A percentile compares a stretch with the other conserved stretches of the same genome.
Evolutionary conservation across 129 eudicot species (phyloP).

Genomic region (Saposhnikovia divaricata): DNA sequence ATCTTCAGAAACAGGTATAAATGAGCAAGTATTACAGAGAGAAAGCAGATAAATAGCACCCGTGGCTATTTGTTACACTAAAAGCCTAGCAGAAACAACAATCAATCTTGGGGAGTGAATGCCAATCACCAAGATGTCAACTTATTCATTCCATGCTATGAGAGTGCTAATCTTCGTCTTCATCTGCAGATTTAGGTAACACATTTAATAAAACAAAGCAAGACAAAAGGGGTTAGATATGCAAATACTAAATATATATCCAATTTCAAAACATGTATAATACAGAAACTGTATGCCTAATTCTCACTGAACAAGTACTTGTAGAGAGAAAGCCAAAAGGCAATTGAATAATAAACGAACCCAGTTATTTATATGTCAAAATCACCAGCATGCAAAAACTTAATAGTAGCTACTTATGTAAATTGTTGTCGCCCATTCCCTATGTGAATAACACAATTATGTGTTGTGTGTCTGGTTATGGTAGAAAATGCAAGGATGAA

Average conservation of each 20-base stretch:
- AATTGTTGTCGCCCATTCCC: neutral
- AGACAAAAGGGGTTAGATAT: neutral
- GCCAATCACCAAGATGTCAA: neutral
- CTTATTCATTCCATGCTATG: constrained; percentile 12
- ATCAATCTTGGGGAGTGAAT: constrained; percentile 11
- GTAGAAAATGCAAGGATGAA: too few species aligned
- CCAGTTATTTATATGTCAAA: too few species aligned
- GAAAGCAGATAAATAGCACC: constrained; percentile 7
- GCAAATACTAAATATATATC: neutral
- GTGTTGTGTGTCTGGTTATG: too few species aligned
- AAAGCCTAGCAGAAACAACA: neutral
- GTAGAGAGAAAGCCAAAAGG: too few species aligned
- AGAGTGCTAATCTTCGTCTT: constrained; percentile 49
- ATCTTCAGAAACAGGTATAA: constrained; percentile 9
- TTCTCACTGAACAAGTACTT: too few species aligned
- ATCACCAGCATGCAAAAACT: too few species aligned
- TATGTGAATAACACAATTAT: too few species aligned
- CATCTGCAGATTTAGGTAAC: constrained; percentile 37
- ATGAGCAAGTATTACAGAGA: constrained; percentile 1
- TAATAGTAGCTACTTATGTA: too few species aligned
- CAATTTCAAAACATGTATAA: too few species aligned
- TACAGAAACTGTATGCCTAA: too few species aligned
- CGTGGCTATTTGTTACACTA: constrained; percentile 12
- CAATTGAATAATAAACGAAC: too few species aligned
- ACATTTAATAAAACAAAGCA: neutral